These are phyloP conservation scores for Aspergillus pseudoglaucus DNA, from an alignment of 2,329 filamentous ascomycete species.

Conservation along the genomic window DNA sequence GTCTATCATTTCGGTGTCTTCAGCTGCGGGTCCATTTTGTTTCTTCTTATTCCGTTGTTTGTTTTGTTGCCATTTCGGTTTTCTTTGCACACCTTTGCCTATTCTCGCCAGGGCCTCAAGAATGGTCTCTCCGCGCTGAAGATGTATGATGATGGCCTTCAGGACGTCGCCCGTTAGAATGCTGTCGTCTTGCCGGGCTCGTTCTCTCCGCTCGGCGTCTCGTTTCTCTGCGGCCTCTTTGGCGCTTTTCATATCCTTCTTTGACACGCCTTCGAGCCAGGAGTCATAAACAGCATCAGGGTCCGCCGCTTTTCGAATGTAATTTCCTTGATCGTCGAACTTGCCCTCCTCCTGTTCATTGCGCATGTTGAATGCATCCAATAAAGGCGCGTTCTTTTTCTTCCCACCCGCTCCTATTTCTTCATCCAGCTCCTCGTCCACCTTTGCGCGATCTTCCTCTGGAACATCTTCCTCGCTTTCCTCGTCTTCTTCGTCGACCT, in stretches of 20 bases:
- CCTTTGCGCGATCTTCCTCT: conserved; percentile 62
- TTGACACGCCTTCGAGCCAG: conserved; percentile 88
- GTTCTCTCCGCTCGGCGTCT: conserved; percentile 66
- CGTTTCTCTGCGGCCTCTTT: conserved; percentile 81
- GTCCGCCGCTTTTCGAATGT: conserved; percentile 78
- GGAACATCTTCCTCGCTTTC: conserved; percentile 53
- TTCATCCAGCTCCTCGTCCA: conserved; percentile 73
- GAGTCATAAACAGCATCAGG: conserved; percentile 84
- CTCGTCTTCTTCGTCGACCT: conserved; percentile 58
- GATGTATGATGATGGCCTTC: conserved; percentile 60
- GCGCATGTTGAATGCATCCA: conserved; percentile 94
- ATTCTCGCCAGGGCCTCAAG: conserved; percentile 81
- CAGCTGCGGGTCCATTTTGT: conserved; percentile 31
- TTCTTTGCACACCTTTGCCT: conserved; percentile 58
- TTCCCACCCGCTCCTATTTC: conserved; percentile 86
- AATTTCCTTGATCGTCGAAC: conserved; percentile 90
- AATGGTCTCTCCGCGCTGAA: conserved; percentile 77
- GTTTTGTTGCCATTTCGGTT: conserved; percentile 54
- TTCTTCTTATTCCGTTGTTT: conserved; percentile 51
- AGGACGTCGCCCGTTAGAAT: conserved; percentile 68
- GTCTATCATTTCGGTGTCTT: conserved; percentile 65
- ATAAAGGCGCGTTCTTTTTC: conserved; percentile 85
- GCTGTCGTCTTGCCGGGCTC: conserved; percentile 67
- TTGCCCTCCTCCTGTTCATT: conserved; percentile 84
- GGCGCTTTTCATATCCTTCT: conserved; percentile 86